phyloP scores from a whole-genome alignment of 345 rosid genomes.

The Arabidopsis arenosa region DNA sequence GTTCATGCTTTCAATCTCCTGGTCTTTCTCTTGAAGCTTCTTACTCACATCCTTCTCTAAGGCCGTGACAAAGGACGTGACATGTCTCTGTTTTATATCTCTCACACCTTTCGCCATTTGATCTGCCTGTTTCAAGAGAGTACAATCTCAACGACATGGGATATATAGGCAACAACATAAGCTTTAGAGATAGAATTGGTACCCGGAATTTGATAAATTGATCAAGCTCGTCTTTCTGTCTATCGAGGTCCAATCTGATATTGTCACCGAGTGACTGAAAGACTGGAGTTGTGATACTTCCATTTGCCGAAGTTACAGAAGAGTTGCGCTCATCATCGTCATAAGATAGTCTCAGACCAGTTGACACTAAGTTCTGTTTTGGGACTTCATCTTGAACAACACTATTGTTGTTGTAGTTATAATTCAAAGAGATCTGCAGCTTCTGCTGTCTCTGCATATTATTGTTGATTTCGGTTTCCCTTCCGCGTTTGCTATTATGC shows the following conservation, averaged over 20 bases:
- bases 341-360: slow-evolving; percentile 81
- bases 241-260: slow-evolving; percentile 57
- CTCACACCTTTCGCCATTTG: slow-evolving; percentile 65
- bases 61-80: slow-evolving; percentile 60
- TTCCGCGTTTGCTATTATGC: slow-evolving; percentile 53
- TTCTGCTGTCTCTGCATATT: slow-evolving; percentile 65
- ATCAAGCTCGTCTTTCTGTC: slow-evolving; percentile 76
- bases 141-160: not conserved
- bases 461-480: slow-evolving; percentile 54
- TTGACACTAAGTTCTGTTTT: slow-evolving; percentile 69
- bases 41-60: slow-evolving; percentile 68
- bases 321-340: slow-evolving; percentile 86
- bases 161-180: not conserved
- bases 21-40: slow-evolving; percentile 73
- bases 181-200: slow-evolving; percentile 16
- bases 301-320: slow-evolving; percentile 73
- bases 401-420: slow-evolving; percentile 45
- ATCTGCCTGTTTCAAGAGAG: slow-evolving; percentile 56
- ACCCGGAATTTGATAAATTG: slow-evolving; percentile 76
- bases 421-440: slow-evolving; percentile 69
- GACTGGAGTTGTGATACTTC: slow-evolving; percentile 64
- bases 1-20: slow-evolving; percentile 71
- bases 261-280: slow-evolving; percentile 65
- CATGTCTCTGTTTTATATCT: slow-evolving; percentile 75
- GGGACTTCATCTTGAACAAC: slow-evolving; percentile 62